Evolutionary conservation across 345 rosid genomes (phyloP).

Genomic region (rapeseed (Brassica napus)): DNA sequence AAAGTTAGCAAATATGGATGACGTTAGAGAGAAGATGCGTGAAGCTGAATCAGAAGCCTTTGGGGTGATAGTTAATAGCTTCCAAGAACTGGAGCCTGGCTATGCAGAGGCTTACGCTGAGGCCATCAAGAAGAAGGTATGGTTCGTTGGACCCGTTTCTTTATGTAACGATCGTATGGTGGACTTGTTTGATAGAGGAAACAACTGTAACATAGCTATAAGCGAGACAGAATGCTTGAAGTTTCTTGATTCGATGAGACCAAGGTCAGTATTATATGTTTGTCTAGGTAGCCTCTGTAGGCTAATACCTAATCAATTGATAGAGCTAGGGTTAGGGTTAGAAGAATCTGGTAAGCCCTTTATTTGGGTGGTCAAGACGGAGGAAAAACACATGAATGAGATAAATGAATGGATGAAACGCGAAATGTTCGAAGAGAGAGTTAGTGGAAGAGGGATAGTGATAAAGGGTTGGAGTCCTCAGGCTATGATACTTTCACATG

Average conservation of each 20-base stretch:
- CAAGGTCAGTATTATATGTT: conserved; percentile 66
- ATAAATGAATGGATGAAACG: conserved; percentile 52
- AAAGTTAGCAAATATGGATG: conserved; percentile 51
- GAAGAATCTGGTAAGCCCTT: conserved; percentile 65
- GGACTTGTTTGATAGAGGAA: conserved; percentile 69
- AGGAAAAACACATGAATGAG: conserved; percentile 38
- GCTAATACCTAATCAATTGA: conserved; percentile 60
- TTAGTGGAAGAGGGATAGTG: conserved; percentile 58
- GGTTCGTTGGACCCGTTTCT: conserved; percentile 89
- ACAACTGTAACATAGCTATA: conserved; percentile 49
- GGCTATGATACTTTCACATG: conserved; percentile 65
- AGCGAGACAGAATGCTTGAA: conserved; percentile 44
- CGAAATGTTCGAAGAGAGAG: conserved; percentile 54
- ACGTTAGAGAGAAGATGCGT: conserved; percentile 59
- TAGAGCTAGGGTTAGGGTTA: conserved; percentile 64
- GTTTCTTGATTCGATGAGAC: conserved; percentile 59
- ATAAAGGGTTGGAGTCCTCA: conserved; percentile 95
- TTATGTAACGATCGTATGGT: conserved; percentile 42
- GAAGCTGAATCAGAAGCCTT: conserved; percentile 59
- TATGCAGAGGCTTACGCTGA: conserved; percentile 45
- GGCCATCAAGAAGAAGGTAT: conserved; percentile 52
- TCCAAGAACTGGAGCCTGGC: conserved; percentile 58
- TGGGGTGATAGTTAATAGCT: conserved; percentile 70
- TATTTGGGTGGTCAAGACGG: conserved; percentile 71
- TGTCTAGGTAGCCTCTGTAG: conserved; percentile 81